Percentiles rank a stretch among this genome's conserved stretches.
These are phyloP conservation scores for Lagenidium sp. DNA, from an alignment of 352 stramenopile genomes.

Conservation along the genomic window DNA sequence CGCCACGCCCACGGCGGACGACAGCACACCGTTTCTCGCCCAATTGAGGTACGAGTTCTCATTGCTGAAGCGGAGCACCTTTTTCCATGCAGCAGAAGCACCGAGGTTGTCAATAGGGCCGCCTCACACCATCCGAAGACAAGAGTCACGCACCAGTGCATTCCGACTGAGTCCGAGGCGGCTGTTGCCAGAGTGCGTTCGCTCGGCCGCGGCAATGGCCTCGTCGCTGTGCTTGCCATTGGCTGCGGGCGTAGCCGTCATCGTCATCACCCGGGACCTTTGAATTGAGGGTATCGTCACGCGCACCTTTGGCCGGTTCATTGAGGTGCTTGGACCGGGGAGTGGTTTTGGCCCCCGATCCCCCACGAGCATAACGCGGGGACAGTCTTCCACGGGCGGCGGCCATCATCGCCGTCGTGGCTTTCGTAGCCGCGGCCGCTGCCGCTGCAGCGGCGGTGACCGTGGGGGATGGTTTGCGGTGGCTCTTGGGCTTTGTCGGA, in stretches of 20 bases:
- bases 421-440: neutral
- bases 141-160: constrained; percentile 14
- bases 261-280: too few species aligned
- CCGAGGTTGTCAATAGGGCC: neutral
- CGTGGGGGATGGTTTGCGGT: too few species aligned
- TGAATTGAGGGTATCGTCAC: too few species aligned
- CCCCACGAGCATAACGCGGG: too few species aligned
- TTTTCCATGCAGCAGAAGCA: constrained; percentile 6
- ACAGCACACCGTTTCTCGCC: constrained; percentile 78
- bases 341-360: neutral
- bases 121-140: neutral
- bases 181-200: constrained; percentile 24
- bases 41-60: constrained; percentile 87
- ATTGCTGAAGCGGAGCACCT: constrained; percentile 81
- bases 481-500: neutral
- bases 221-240: constrained; percentile 12
- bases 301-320: too few species aligned
- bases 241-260: too few species aligned
- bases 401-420: too few species aligned
- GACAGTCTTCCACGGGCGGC: too few species aligned
- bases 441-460: neutral
- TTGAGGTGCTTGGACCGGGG: constrained; percentile 1
- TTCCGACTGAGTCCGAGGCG: constrained; percentile 22
- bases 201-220: constrained; percentile 15
- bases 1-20: constrained; percentile 69